Evolutionary conservation across 345 rosid genomes (phyloP), one percentile per base, ranked within the genome.

Genomic region (Salix udensis): DNA sequence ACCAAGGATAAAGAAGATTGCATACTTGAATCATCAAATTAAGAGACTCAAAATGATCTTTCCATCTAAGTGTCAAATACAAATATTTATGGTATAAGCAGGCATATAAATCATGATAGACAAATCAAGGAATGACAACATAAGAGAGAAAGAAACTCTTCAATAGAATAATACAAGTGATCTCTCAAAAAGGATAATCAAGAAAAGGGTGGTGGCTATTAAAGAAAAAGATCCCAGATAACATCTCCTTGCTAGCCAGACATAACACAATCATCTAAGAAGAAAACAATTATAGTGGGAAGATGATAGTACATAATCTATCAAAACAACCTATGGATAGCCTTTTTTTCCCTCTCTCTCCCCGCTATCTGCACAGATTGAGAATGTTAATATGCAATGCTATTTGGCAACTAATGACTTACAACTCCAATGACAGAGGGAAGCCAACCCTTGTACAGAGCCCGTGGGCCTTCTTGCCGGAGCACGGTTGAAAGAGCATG

Each of bases 401-500:
- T 61, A 62, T 44, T 39, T 34, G 11, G 39, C 37, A 24, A 77
- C 36, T 42, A 15, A 55, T 55, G 39, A 86, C 99, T 88, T 79
- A 96, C 99, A 83, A 94, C 99, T 91, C 99, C 98, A 81, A 96
- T 96, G 60, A 96, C 97, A 48, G 98, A 96, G 68, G 98, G 99
- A 78, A 96, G 92, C 99, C 99, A 96, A 71, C 99, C 99, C 82
- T 86, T 93, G 90, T 94, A 96, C 79, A 96, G 78, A 62, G 98
- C 97, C 64, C 94, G 83, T 23, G 94, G 91, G 46, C 99, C 99
- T 86, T 93, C 98, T 75, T 91, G 88, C 72, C 81, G 77, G 18
- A 93, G 82, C 19, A 93, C 97, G 1, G 93, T 88, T 70, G 88
- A 48, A 67, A 93, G 83, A 73, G 98, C 97, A 75, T 93, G 96